These are phyloP conservation scores for Haematococcus lacustris DNA, from an alignment of 139 green algal species.

Conservation along the genomic window DNA sequence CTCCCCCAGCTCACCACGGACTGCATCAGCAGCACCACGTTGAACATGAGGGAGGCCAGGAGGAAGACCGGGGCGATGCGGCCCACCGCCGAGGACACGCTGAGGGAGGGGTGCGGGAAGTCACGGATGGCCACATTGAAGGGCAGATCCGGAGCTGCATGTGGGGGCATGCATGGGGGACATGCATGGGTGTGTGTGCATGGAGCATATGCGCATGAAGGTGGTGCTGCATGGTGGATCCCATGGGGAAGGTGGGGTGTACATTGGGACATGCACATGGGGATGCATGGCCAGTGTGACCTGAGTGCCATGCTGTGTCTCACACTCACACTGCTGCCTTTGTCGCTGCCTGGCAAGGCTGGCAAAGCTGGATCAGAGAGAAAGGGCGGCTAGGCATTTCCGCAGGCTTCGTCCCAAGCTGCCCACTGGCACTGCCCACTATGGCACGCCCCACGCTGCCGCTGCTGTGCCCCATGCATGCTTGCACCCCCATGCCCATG, in stretches of 20 bases:
- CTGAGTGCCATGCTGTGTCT: neutral
- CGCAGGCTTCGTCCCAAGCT: neutral
- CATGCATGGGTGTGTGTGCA: neutral
- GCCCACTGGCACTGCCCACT: neutral
- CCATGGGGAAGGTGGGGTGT: neutral
- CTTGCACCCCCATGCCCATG: neutral
- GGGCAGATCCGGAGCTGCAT: slow-evolving; percentile 2
- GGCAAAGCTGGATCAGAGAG: too few species aligned
- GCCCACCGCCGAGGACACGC: slow-evolving; percentile 3
- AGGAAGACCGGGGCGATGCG: slow-evolving; percentile 33
- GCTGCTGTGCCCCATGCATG: neutral
- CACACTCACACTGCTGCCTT: neutral
- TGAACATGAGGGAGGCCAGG: slow-evolving; percentile 27
- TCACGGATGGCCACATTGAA: slow-evolving; percentile 13
- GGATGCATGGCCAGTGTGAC: neutral
- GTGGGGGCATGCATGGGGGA: neutral
- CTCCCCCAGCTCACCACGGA: slow-evolving; percentile 11
- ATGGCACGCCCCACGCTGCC: neutral
- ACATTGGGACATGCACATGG: neutral
- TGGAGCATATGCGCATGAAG: neutral
- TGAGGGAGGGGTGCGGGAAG: slow-evolving; percentile 35
- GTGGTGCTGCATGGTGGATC: neutral
- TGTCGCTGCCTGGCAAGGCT: too few species aligned
- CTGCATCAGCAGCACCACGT: slow-evolving; percentile 30
- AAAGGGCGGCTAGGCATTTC: too few species aligned